phyloP scores from a whole-genome alignment of 208 protist genomes.

The Crithidia sp. region DNA sequence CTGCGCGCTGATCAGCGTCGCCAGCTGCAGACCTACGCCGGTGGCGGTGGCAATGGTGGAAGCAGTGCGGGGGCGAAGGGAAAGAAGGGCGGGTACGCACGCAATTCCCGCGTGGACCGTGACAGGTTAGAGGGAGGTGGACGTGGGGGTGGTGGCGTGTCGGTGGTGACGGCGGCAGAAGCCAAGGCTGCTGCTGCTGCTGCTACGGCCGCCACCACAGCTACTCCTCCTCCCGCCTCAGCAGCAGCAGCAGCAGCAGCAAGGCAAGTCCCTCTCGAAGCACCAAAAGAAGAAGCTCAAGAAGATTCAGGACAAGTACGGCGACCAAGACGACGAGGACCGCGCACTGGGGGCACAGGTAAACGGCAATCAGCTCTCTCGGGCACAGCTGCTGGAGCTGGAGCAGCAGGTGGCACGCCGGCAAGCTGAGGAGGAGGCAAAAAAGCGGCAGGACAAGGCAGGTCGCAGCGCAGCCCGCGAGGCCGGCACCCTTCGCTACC shows the following conservation, averaged over 20 bases:
- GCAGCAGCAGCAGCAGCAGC: conserved; percentile 2
- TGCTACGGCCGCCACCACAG: conserved; percentile 2
- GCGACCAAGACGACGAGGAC: conserved; percentile 85
- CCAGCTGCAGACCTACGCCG: conserved; percentile 12
- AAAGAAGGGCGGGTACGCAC: conserved; percentile 9
- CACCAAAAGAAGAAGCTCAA: conserved; percentile 77
- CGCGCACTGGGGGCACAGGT: conserved; percentile 50
- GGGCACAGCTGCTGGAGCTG: conserved; percentile 48
- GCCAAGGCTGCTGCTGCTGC: neutral
- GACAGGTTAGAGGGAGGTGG: neutral
- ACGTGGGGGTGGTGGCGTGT: neutral
- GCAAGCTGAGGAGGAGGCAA: conserved; percentile 14
- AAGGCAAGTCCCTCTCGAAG: conserved; percentile 45
- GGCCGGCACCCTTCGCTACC: conserved; percentile 18
- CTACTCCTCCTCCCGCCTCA: neutral
- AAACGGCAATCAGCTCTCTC: conserved; percentile 71
- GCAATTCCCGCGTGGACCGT: conserved; percentile 27
- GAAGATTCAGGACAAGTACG: conserved; percentile 79
- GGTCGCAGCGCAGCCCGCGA: conserved; percentile 4
- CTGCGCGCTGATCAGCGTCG: conserved; percentile 31
- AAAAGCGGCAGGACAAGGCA: conserved; percentile 19
- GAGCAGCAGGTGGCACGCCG: conserved; percentile 13
- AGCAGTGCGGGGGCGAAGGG: neutral
- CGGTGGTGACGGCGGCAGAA: neutral
- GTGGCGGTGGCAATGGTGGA: neutral